Conservation (phyloP, 257 asterid species). For the Schizonepeta tenuifolia region DNA sequence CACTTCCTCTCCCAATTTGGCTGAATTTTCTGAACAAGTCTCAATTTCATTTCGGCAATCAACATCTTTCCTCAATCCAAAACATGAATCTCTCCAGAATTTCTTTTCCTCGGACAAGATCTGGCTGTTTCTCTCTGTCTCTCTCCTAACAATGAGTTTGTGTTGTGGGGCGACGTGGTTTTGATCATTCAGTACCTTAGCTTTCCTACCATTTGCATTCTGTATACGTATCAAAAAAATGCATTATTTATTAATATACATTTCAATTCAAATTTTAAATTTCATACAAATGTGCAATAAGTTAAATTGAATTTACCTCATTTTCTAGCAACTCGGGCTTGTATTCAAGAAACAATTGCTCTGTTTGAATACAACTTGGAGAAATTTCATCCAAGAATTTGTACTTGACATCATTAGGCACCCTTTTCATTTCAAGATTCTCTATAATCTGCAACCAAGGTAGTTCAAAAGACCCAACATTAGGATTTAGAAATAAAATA, state of each 20-base stretch:
- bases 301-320: conserved; percentile 17
- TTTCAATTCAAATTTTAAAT: not conserved
- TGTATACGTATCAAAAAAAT: not conserved
- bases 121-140: too few species aligned
- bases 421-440: conserved; percentile 38
- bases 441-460: conserved; percentile 53
- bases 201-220: conserved; percentile 31
- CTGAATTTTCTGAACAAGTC: conserved; percentile 47
- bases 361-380: conserved; percentile 41
- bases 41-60: conserved; percentile 21
- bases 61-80: too few species aligned
- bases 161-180: not conserved
- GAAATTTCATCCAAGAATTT: conserved; percentile 62
- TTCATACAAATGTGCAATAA: not conserved
- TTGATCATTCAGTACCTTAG: not conserved
- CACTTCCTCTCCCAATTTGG: conserved; percentile 46
- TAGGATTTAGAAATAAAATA: not conserved
- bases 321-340: conserved; percentile 40
- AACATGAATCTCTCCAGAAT: conserved; percentile 15
- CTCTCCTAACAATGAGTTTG: too few species aligned
- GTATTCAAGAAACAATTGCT: conserved; percentile 61
- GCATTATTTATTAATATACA: not conserved
- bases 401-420: conserved; percentile 61
- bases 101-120: not conserved
- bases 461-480: not conserved